Percentiles rank a stretch among this genome's conserved stretches.
phyloP scores from a whole-genome alignment of 352 stramenopile species.

The Pythium myriotylum region DNA sequence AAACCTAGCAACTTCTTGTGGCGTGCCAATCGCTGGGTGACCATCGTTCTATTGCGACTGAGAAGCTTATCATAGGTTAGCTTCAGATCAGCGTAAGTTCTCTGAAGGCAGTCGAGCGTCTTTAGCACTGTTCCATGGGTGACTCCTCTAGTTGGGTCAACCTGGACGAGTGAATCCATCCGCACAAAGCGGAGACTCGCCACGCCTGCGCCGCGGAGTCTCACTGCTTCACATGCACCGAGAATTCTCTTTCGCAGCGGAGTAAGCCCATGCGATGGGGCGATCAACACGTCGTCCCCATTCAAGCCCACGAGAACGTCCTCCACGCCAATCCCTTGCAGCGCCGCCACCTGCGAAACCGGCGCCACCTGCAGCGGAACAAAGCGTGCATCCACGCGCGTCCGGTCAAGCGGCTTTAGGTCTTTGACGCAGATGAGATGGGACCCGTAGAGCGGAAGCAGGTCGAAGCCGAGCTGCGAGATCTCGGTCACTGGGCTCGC shows the following conservation, averaged over 20 bases:
- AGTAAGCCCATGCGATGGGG: conserved; percentile 36
- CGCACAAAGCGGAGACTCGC: conserved; percentile 67
- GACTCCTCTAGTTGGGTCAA: conserved; percentile 37
- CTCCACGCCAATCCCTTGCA: conserved; percentile 51
- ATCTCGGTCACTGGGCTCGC: conserved; percentile 18
- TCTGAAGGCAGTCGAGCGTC: conserved; percentile 46
- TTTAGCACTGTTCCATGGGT: conserved; percentile 55
- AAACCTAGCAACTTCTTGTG: conserved; percentile 71
- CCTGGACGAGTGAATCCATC: conserved; percentile 39
- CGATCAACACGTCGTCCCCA: conserved; percentile 55
- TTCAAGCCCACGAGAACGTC: conserved; percentile 91
- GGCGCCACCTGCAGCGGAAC: conserved; percentile 44
- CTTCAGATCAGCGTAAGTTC: conserved; percentile 32
- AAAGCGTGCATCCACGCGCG: conserved; percentile 19
- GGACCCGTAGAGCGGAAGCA: conserved; percentile 36
- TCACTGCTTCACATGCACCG: conserved; percentile 14
- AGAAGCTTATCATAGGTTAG: conserved; percentile 48
- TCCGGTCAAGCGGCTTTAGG: not conserved
- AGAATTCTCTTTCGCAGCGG: conserved; percentile 49
- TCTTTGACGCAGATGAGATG: conserved; percentile 22
- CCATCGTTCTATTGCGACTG: conserved; percentile 35
- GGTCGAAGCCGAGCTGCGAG: conserved; percentile 44
- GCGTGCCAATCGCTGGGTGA: conserved; percentile 48
- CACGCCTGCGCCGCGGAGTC: conserved; percentile 26
- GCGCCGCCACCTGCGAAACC: conserved; percentile 21